A percentile compares a stretch with the other conserved stretches of the same genome.
phyloP scores from a whole-genome alignment of 2,329 filamentous ascomycete genomes.

The Xylaria sp. region DNA sequence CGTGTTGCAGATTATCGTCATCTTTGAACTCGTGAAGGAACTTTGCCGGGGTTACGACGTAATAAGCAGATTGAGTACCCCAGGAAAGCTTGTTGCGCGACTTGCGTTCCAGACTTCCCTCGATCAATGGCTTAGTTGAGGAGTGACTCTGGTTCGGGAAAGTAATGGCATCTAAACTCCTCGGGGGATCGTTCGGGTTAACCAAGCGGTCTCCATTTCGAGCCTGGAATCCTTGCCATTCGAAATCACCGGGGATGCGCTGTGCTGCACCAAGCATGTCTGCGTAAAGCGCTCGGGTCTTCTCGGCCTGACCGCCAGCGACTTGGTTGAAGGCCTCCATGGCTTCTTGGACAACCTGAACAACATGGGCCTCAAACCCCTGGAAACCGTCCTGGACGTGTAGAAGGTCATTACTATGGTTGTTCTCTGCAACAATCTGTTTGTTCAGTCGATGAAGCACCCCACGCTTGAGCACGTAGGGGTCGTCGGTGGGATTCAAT shows the following conservation, averaged over 20 bases:
- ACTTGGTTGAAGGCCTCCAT: slow-evolving; percentile 86
- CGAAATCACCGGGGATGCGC: slow-evolving; percentile 83
- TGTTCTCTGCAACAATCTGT: slow-evolving; percentile 95
- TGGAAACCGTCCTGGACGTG: slow-evolving; percentile 91
- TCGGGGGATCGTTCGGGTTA: slow-evolving; percentile 78
- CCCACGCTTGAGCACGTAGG: slow-evolving; percentile 85
- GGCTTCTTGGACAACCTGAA: slow-evolving; percentile 83
- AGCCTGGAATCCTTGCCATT: slow-evolving; percentile 86
- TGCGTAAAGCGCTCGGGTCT: slow-evolving; percentile 80
- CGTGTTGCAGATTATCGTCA: slow-evolving; percentile 75
- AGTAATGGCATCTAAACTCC: slow-evolving; percentile 75
- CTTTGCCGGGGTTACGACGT: slow-evolving; percentile 86
- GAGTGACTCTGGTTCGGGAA: slow-evolving; percentile 92
- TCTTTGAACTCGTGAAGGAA: slow-evolving; percentile 98
- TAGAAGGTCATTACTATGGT: slow-evolving; percentile 90
- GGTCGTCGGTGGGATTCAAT: slow-evolving; percentile 79
- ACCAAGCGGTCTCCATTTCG: slow-evolving; percentile 79
- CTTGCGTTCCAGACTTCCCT: slow-evolving; percentile 90
- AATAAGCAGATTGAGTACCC: slow-evolving; percentile 84
- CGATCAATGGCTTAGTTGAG: slow-evolving; percentile 83
- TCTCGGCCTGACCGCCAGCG: slow-evolving; percentile 82
- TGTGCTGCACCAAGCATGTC: slow-evolving; percentile 84
- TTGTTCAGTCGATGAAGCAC: slow-evolving; percentile 86
- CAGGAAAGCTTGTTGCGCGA: slow-evolving; percentile 83
- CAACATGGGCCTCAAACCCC: slow-evolving; percentile 85